Evolutionary conservation across 192 early-diverging fungal genomes (phyloP), one percentile per base, ranked within the genome.

Genomic region (Lobosporangium transversale): DNA sequence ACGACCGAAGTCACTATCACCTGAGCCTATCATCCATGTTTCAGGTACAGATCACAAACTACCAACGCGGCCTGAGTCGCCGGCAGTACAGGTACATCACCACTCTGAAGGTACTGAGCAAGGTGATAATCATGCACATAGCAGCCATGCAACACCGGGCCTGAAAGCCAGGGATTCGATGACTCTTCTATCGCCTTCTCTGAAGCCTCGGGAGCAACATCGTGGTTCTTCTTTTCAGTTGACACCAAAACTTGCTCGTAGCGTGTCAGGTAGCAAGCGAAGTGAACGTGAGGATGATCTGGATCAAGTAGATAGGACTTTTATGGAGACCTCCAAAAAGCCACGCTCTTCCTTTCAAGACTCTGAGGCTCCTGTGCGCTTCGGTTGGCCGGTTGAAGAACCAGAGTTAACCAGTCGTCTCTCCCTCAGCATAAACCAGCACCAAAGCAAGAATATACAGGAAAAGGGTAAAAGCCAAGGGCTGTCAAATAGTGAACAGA

Each of bases 151-250:
- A 4, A 76, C 53, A 15, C 65, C 73, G 0, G 53, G 51, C 9
- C 62, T 59, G 7, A 67, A 30, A 27, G 59, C 73, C 17, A 33
- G 73, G 23, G 73, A 76, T 12, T 76, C 73, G 0, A 76, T 67
- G 59, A 48, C 36, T 2, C 33, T 76, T 3, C 30, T 67, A 15
- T 76, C 73, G 17, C 73, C 73, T 0, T n/a, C 21, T 3, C 12
- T n/a, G 14, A 35, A 33, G n/a, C 48, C 56, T 23, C 32, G 37
- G 36, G 45, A 29, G 51, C 2, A 23, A 37, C 7, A 44, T 53
- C 6, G 5, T 42, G 1, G 21, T 33, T 32, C 37, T 27, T 40
- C 6, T 10, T 5, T 4, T 6, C 4, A 26, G 29, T 43, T 36
- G 27, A 37, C 50, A 29, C 48, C 59, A 48, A 45, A 9, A 14